phyloP scores from a whole-genome alignment of 768 basidiomycete species.

The Lepiota venenata region DNA sequence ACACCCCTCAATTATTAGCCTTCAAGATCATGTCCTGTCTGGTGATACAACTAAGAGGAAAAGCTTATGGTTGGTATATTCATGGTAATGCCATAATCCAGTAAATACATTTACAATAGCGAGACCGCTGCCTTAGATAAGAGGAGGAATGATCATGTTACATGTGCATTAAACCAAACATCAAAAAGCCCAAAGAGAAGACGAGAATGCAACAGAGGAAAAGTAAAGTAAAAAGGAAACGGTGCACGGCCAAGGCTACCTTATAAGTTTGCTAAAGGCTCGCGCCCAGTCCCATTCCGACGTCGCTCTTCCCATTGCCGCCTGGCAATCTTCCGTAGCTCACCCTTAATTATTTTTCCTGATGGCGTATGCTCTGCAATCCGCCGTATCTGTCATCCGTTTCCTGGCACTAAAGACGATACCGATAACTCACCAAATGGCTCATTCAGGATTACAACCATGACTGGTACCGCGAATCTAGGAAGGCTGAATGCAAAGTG shows the following conservation, averaged over 20 bases:
- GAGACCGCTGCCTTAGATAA: background rate
- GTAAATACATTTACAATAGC: slow-evolving; percentile 5
- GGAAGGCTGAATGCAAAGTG: slow-evolving; percentile 36
- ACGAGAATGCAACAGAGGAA: too few relatives aligned
- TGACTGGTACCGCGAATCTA: slow-evolving; percentile 56
- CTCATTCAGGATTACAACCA: slow-evolving; percentile 46
- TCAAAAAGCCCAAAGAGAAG: background rate
- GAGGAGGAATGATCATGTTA: slow-evolving; percentile 5
- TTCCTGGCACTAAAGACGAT: background rate
- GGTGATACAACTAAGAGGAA: background rate
- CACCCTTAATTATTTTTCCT: slow-evolving; percentile 54
- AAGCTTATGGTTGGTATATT: background rate
- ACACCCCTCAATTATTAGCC: slow-evolving; percentile 1
- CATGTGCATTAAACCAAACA: slow-evolving; percentile 1
- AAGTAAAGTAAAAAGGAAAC: background rate
- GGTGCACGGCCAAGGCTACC: background rate
- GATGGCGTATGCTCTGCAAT: slow-evolving; percentile 51
- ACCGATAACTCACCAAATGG: slow-evolving; percentile 40
- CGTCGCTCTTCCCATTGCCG: slow-evolving; percentile 39
- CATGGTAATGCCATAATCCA: background rate
- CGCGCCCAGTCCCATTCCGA: slow-evolving; percentile 24
- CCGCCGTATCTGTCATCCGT: background rate
- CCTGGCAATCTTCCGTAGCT: slow-evolving; percentile 43
- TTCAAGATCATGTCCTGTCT: too few relatives aligned
- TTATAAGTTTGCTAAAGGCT: slow-evolving; percentile 36